Evolutionary conservation across 169 alveolate genomes (phyloP), one percentile per base, ranked within the genome.

Genomic region (Miamiensis avidus): DNA sequence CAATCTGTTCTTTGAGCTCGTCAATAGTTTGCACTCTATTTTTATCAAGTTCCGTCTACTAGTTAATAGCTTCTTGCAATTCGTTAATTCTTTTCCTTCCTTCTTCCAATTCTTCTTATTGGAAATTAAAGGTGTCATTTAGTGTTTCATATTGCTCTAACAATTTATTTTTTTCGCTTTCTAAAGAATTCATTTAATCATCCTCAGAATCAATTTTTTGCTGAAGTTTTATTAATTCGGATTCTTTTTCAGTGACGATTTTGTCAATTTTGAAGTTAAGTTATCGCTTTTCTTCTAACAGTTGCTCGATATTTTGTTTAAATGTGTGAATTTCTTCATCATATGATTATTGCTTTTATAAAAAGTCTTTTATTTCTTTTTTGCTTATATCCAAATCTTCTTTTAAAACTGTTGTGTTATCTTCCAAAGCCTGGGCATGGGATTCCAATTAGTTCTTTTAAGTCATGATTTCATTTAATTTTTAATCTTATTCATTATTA

Each of bases 161-260:
- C 0, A 77, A 32, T 77, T 77, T 77, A 77, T 77, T 77, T 33
- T 77, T 77, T 1, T 77, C 82, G 64, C 74, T 33, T 77, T 77
- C 82, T 26, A 77, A 31, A 25, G 16, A 25, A 25, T 31, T 31
- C 15, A 77, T 77, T 33, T 77, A 28, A 25, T 77, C 82, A 77
- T 77, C 72, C 25, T 77, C 82, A 26, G 34, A 30, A 33, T 77
- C 82, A 65, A 77, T 77, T 77, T 77, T 26, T 25, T 30, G 27
- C 33, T 77, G 33, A 26, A 77, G 28, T 16, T 31, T 33, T 33
- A 77, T 31, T 25, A 31, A 31, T 77, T 77, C 65, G 11, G 31
- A 33, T 77, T 31, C 34, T 31, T 30, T 77, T 33, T 77, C 27
- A 77, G 34, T 77, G 30, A 31, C 4, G 20, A 49, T 49, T 49